phyloP scores from a whole-genome alignment of 805 yeast species.

The Kodamaea sagamina region DNA sequence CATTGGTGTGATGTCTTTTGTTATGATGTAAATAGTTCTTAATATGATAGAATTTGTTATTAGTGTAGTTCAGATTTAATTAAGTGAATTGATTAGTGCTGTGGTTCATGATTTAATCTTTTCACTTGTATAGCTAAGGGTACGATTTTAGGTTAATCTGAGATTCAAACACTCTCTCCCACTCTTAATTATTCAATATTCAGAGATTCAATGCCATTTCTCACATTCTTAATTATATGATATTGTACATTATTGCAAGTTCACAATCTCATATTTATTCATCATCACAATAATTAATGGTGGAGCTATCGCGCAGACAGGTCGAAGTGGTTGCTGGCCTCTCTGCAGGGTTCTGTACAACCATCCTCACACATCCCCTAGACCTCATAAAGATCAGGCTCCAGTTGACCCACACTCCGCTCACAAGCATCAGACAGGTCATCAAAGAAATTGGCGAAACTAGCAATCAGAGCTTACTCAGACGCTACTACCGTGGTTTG shows the following conservation, averaged over 20 bases:
- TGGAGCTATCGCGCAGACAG: conserved; percentile 19
- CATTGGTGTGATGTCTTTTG: not conserved
- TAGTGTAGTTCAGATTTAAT: not conserved
- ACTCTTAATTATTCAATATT: no score
- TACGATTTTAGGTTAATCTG: no score
- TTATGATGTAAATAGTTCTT: conserved; percentile 15
- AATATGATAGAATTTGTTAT: conserved; percentile 1
- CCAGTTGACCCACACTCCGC: conserved; percentile 52
- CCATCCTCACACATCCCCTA: conserved; percentile 82
- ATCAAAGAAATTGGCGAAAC: not conserved
- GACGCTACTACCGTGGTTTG: conserved; percentile 67
- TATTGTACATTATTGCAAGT: no score
- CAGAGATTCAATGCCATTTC: no score
- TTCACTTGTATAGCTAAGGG: no score
- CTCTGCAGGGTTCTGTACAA: conserved; percentile 78
- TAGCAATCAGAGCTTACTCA: conserved; percentile 15
- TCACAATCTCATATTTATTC: no score
- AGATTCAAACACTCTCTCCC: no score
- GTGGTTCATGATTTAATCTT: no score
- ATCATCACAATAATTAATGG: conserved; percentile 1
- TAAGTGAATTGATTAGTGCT: not conserved
- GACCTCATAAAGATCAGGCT: conserved; percentile 83
- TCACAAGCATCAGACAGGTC: conserved; percentile 4
- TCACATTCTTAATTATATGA: no score
- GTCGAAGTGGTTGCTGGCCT: conserved; percentile 71